Evolutionary conservation across 495 filamentous ascomycete genomes (phyloP).

Genomic region (Choiromyces venosus): DNA sequence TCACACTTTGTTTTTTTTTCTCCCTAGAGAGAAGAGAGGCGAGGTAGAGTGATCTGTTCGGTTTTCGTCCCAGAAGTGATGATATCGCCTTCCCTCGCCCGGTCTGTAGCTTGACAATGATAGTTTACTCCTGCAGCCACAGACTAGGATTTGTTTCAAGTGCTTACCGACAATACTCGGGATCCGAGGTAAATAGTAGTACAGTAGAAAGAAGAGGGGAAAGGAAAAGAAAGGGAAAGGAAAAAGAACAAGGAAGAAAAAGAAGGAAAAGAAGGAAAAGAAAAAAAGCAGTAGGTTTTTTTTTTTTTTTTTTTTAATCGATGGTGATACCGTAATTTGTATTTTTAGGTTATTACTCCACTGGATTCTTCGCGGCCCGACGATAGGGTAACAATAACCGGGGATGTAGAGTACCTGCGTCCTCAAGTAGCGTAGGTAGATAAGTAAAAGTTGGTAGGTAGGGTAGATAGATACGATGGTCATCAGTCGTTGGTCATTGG

Average conservation of each 20-base stretch:
- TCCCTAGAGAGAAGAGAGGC: neutral
- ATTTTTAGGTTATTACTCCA: conserved; percentile 2
- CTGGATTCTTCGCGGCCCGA: neutral
- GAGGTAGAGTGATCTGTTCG: neutral
- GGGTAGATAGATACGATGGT: neutral
- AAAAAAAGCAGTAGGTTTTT: neutral
- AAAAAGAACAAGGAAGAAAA: neutral
- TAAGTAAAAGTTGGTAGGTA: too few species aligned
- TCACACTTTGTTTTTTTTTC: neutral
- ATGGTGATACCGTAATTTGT: neutral
- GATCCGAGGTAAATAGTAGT: neutral
- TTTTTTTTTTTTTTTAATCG: neutral
- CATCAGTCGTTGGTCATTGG: neutral
- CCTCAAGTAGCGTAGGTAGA: neutral
- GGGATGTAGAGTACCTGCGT: neutral
- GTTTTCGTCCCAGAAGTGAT: neutral
- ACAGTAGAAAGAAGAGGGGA: neutral
- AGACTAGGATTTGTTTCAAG: neutral
- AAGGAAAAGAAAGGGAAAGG: neutral
- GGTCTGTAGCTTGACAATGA: neutral
- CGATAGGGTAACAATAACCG: neutral
- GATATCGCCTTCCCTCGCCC: neutral
- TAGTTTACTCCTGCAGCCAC: neutral
- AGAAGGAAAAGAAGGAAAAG: neutral
- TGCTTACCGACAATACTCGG: neutral